Base-by-base conservation (phyloP, 495 filamentous ascomycete genomes). In the Neurospora sp. region DNA sequence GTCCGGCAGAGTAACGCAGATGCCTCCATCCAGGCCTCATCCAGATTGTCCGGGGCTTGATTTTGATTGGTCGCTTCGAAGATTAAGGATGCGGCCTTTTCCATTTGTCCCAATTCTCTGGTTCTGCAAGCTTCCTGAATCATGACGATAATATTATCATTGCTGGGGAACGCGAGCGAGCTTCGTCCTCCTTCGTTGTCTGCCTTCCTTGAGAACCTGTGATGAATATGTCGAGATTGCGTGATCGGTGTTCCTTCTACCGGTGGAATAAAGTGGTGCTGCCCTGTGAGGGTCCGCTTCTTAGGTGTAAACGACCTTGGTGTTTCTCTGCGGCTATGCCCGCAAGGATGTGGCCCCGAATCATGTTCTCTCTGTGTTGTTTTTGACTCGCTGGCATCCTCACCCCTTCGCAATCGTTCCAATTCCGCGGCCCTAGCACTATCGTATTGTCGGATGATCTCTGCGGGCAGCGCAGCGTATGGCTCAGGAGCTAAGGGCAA, bases 1-100 rank as follows among this genome's bases (percentile, higher is more conserved):
- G 78, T 75, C 24, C 76, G 79, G 21, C 79, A 82, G n/a, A 88
- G 77, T 69, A 76, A 59, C n/a, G 76, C 76, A 2, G 82, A 81
- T 28, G 81, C 75, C 42, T 80, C 72, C 21, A 84, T 69, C 81
- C 82, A 82, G 11, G 72, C 43, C 4, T 73, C 72, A 37, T 76
- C 71, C 5, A 69, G 73, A 48, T 74, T 77, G 34, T 70, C 75
- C 13, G 74, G 80, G 15, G 74, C 71, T 54, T 71, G 36, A 2
- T 73, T 76, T 2, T 75, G 69, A 38, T 76, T 62, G 71, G 59
- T 79, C 28, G 69, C 70, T 2, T 76, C 62, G 0, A 80, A 72
- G 13, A 84, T 77, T 7, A 45, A 69, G 15, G 73, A 70, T 21
- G 82, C 69, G 40, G 78, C 80, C 70, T 36, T 39, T 39, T 72